phyloP scores from a whole-genome alignment of 805 yeast species.

The Yarrowia deformans region DNA sequence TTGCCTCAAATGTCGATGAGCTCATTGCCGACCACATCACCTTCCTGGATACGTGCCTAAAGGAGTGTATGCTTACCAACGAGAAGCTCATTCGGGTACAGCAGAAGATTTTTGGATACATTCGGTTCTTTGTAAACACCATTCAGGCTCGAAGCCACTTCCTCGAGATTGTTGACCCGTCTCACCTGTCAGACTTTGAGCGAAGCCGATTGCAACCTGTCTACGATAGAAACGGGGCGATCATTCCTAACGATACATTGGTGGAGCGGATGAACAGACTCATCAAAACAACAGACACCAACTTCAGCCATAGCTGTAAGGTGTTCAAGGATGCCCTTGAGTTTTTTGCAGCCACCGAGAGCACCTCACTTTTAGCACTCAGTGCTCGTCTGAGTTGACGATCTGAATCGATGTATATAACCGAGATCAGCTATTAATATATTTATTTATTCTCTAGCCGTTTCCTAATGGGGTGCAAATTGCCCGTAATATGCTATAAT shows the following conservation, averaged over 20 bases:
- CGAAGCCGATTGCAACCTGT: conserved; percentile 40
- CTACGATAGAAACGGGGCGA: conserved; percentile 44
- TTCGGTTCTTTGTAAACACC: conserved; percentile 47
- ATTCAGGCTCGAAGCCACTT: conserved; percentile 43
- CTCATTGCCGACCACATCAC: conserved; percentile 59
- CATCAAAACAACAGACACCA: conserved; percentile 48
- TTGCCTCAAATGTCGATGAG: conserved; percentile 54
- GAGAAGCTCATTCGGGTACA: conserved; percentile 57
- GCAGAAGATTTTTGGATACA: conserved; percentile 54
- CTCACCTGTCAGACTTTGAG: conserved; percentile 41
- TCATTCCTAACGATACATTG: conserved; percentile 44
- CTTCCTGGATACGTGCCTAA: conserved; percentile 67
- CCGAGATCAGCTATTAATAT: not conserved
- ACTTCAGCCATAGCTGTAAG: conserved; percentile 55
- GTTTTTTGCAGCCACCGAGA: conserved; percentile 56
- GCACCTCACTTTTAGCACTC: conserved; percentile 54
- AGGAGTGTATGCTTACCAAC: conserved; percentile 72
- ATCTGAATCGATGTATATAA: not conserved
- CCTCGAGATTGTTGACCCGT: conserved; percentile 48
- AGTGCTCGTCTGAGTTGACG: conserved; percentile 52
- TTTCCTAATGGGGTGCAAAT: not conserved
- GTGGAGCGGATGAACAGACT: conserved; percentile 46
- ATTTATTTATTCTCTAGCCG: conserved; percentile 16
- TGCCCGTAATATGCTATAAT: not conserved
- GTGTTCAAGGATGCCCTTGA: conserved; percentile 55